Percentiles rank a stretch among this genome's conserved stretches.
Conservation (phyloP, 2,329 filamentous ascomycete species). For the Neofusicoccum sp. region DNA sequence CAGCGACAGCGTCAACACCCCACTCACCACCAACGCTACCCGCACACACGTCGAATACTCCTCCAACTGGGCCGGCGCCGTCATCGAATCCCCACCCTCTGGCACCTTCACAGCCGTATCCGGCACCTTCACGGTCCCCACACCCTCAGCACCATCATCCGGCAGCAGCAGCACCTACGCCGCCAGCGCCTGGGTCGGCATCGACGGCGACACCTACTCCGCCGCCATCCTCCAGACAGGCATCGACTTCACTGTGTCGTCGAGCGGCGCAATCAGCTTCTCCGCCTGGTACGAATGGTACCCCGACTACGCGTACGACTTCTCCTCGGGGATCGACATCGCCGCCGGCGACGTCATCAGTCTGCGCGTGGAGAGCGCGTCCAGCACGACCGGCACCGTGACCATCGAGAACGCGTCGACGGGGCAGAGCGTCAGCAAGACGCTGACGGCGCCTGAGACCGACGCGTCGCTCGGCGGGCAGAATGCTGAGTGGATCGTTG, state of each 20-base stretch:
- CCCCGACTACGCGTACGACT: conserved; percentile 56
- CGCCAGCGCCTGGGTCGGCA: conserved; percentile 59
- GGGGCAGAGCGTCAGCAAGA: conserved; percentile 53
- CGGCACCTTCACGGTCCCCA: conserved; percentile 55
- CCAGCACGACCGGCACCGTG: conserved; percentile 45
- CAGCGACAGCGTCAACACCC: too few species aligned
- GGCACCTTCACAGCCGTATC: conserved; percentile 53
- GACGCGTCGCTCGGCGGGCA: neutral
- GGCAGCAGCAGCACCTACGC: conserved; percentile 36
- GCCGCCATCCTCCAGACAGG: conserved; percentile 57
- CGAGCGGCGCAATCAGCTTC: conserved; percentile 34
- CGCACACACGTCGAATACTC: too few species aligned
- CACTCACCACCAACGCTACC: too few species aligned
- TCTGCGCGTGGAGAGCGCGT: conserved; percentile 39
- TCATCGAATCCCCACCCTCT: conserved; percentile 41
- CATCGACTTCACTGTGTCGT: conserved; percentile 52
- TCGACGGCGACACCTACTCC: conserved; percentile 58
- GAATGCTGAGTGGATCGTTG: conserved; percentile 20
- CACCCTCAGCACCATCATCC: too few species aligned
- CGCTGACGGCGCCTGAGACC: conserved; percentile 35
- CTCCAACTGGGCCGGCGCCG: conserved; percentile 62
- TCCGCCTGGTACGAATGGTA: conserved; percentile 52
- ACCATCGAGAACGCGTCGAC: conserved; percentile 53
- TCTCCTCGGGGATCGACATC: conserved; percentile 42
- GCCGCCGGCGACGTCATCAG: conserved; percentile 44